Base-by-base conservation (phyloP, 768 basidiomycete genomes). In the Boletus rubescentipes region DNA sequence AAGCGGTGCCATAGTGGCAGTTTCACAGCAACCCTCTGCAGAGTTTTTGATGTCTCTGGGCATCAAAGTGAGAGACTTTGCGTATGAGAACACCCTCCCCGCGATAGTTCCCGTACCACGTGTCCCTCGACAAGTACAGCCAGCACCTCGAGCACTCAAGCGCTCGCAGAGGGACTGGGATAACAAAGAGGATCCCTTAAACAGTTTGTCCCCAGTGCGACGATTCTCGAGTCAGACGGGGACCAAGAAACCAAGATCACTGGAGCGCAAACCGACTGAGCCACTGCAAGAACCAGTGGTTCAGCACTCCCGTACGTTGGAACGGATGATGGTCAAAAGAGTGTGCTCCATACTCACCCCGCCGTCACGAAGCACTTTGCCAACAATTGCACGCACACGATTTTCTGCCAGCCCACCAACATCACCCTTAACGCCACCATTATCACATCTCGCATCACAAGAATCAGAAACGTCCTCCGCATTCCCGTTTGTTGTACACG, bases 81-180 rank as follows among this genome's bases (percentile, higher is more conserved):
- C 81, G 15, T 86, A 83, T 71, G 85, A 87, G 68, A 84, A 77
- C 70, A 82, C 72, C 26, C 71, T 88, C 42, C 85, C 86, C 2
- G 82, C 84, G 9, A 77, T 89, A 37, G 73, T 72, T 30, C 75
- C 84, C 2, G 78, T 81, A 23, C 77, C 74, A 16, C 75, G 75
- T 18, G 64, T 71, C 12, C 75, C 74, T 1, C 76, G 77, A 20
- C 84, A 81, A 63, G 68, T 78, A 18, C 82, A 79, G 58, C 80
- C 80, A 53, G 61, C 70, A 47, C 55, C 70, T 54, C 62, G 68
- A 46, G 47, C 66, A 15, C 64, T 73, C 43, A 79, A 77, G 53
- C 78, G 80, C 45, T 55, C 61, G 51, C 58, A 69, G 69, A 64
- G 59, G 56, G 72, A 63, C 44, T 68, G 64, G 65, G 66, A 62